Base-by-base conservation (phyloP, 2,329 filamentous ascomycete species). In the Akanthomyces uredinophilus region DNA sequence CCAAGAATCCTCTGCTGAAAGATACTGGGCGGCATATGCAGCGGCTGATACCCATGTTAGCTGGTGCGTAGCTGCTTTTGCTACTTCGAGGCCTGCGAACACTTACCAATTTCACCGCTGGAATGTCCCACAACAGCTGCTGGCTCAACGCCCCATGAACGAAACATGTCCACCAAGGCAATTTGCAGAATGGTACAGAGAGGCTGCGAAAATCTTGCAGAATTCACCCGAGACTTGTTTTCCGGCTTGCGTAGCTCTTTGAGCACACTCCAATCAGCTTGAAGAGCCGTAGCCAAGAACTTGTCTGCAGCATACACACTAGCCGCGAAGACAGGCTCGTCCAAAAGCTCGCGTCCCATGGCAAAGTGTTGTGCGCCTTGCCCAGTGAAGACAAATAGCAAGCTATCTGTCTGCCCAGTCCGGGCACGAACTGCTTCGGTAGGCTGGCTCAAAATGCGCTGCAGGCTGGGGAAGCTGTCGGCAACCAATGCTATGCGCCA, bases 91-190 rank as follows among this genome's bases (percentile, higher is more conserved):
- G n/a, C n/a, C n/a, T n/a, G n/a, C n/a, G n/a, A n/a, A n/a, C n/a
- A n/a, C n/a, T n/a, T n/a, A n/a, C 32, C 75, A 50, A 79, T 79
- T 60, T 80, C 78, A n/a, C 78, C 78, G 43, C 69, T 73, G 0
- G 76, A 78, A 64, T 80, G 78, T 1, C 78, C 76, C 2, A 70
- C 69, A 0, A 79, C 76, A 4, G 70, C 72, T 1, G 63, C 24
- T 1, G 76, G 73, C 5, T 55, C 56, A 18, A 80, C 70, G 1
- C 70, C 70, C 69, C 74, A 78, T 6, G 72, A 72, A 39, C 71
- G 58, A 5, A 82, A 67, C 4, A 81, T 67, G 35, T 77, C 71
- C 1, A 74, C 71, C 5, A 81, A 62, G 1, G 75, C 70, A 3
- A 82, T 67, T 65, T 82, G 79, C 1, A 81, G 62, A 0, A 78